Evolutionary conservation across 2,329 filamentous ascomycete species (phyloP), one percentile per base, ranked within the genome.

Genomic region (Didymellaceae sp.): DNA sequence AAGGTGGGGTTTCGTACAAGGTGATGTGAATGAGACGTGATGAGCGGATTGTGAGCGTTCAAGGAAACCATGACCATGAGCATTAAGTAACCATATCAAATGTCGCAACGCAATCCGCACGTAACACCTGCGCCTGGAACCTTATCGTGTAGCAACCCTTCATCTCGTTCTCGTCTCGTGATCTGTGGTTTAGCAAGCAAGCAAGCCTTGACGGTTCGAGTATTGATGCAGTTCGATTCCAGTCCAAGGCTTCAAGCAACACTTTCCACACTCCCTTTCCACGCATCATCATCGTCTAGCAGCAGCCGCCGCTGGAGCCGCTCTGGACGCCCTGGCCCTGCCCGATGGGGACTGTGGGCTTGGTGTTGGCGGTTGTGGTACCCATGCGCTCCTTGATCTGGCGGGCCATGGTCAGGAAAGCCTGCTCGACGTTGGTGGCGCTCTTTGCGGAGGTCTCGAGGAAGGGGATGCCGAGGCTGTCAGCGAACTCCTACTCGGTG

Each of bases 381-480:
- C 94, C 94, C 93, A 99, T 99, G 72, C 94, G 89, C 82, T 97
- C 93, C 86, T 99, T 99, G 82, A 99, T 99, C 80, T 99, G 94
- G 77, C 94, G 89, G 68, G 94, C 94, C 94, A 99, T 99, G 76
- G 94, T 99, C 80, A 99, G 80, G 88, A 99, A 99, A 72, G 94
- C 93, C 80, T 99, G 94, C 82, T 99, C 94, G 75, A 99, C 94
- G 77, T 99, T 99, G 80, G 90, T 96, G 63, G 94, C 93, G 80
- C 96, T 97, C 89, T 99, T 99, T 73, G 94, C 94, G 32, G 94
- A 99, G 14, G 94, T 99, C 85, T 99, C 94, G 74, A 99, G 89
- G 88, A 99, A 99, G 38, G 94, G 94, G 66, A 99, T 99, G 70
- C 93, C 93, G 65, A 99, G 85, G 82, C 91, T 96, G 83, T 99